Percentiles rank a stretch among this genome's conserved stretches.
phyloP scores from a whole-genome alignment of 2,329 filamentous ascomycete genomes.

The Xylaria sp. region DNA sequence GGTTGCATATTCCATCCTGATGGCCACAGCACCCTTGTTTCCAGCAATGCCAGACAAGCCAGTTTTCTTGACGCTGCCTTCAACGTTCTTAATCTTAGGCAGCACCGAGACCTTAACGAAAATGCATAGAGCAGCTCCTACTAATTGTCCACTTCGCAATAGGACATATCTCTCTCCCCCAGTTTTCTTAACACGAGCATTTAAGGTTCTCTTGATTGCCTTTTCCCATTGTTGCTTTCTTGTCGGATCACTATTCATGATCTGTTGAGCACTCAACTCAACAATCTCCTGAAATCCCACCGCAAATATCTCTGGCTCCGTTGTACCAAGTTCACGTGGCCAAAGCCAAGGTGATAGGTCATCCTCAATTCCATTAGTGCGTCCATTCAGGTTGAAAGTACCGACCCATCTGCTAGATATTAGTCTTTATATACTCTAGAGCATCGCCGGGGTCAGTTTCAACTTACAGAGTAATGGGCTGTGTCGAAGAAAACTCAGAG shows the following conservation, averaged over 20 bases:
- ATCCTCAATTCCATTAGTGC: constrained; percentile 78
- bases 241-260: constrained; percentile 96
- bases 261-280: constrained; percentile 96
- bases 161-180: constrained; percentile 86
- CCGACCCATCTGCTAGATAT: constrained; percentile 67
- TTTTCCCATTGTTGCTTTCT: constrained; percentile 87
- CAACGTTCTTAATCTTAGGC: constrained; percentile 91
- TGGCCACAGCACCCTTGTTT: constrained; percentile 97
- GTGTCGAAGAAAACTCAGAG: constrained; percentile 79
- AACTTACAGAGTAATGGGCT: constrained; percentile 78
- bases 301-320: constrained; percentile 85
- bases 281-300: constrained; percentile 98
- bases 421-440: constrained; percentile 36
- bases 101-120: constrained; percentile 86
- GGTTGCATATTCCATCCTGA: constrained; percentile 92
- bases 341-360: constrained; percentile 90
- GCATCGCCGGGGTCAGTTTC: background rate
- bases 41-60: constrained; percentile 97
- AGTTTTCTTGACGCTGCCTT: constrained; percentile 92
- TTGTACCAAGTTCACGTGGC: constrained; percentile 66
- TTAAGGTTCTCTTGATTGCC: constrained; percentile 81
- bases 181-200: constrained; percentile 72
- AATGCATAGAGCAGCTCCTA: constrained; percentile 91
- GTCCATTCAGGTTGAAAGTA: constrained; percentile 95
- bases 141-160: constrained; percentile 90